phyloP scores from a whole-genome alignment of 2,329 filamentous ascomycete genomes.

The Neopestalotiopsis sp. region DNA sequence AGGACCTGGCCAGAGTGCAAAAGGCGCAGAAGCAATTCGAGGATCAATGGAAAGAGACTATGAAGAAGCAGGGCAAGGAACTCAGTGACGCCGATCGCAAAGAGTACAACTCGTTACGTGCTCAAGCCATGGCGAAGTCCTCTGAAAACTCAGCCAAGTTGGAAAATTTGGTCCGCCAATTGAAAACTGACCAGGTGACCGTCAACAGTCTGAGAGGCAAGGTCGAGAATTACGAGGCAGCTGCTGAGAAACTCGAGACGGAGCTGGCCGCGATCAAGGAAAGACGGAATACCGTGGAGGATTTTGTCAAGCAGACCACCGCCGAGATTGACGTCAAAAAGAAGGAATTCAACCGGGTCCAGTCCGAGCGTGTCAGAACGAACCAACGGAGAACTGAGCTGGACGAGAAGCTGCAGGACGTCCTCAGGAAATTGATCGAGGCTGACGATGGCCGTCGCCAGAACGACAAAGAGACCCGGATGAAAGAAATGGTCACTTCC shows the following conservation, averaged over 20 bases:
- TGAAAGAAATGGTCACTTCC: slow-evolving; percentile 83
- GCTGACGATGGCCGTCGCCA: slow-evolving; percentile 86
- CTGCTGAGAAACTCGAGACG: slow-evolving; percentile 73
- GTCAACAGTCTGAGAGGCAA: slow-evolving; percentile 89
- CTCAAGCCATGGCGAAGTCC: slow-evolving; percentile 83
- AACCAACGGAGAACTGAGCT: slow-evolving; percentile 85
- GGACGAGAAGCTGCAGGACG: slow-evolving; percentile 87
- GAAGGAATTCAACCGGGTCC: slow-evolving; percentile 84
- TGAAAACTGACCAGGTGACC: slow-evolving; percentile 90
- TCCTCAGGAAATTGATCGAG: slow-evolving; percentile 80
- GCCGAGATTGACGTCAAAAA: slow-evolving; percentile 87
- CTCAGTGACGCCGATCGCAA: slow-evolving; percentile 86
- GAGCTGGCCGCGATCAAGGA: slow-evolving; percentile 75
- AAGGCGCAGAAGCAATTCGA: slow-evolving; percentile 91
- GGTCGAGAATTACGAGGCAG: slow-evolving; percentile 78
- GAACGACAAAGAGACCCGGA: slow-evolving; percentile 78
- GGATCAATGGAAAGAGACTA: slow-evolving; percentile 81
- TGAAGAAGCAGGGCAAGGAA: slow-evolving; percentile 86
- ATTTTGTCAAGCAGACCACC: slow-evolving; percentile 69
- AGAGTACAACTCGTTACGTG: slow-evolving; percentile 84
- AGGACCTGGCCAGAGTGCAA: slow-evolving; percentile 82
- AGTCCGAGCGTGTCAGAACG: slow-evolving; percentile 81
- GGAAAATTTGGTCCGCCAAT: slow-evolving; percentile 84
- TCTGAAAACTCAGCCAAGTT: slow-evolving; percentile 82
- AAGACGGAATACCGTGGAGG: slow-evolving; percentile 68